Conservation (phyloP, 768 basidiomycete genomes). For the Phylloporus scabripes region DNA sequence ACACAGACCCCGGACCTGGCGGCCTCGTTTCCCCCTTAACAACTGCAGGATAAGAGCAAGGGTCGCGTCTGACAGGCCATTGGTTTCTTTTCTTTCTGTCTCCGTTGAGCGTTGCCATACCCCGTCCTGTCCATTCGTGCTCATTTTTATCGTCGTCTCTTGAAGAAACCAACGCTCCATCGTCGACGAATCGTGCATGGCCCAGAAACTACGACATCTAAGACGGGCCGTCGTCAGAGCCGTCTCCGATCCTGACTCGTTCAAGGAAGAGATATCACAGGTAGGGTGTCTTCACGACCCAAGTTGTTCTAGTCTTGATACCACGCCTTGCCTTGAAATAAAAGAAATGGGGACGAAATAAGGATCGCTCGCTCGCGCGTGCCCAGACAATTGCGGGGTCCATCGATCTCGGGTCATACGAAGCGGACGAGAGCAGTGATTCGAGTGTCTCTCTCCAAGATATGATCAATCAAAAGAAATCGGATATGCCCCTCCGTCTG, state of each 20-base stretch:
- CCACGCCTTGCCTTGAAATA: not conserved
- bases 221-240: constrained; percentile 20
- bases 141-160: not conserved
- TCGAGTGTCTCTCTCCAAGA: constrained; percentile 10
- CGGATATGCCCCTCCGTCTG: constrained; percentile 21
- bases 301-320: not conserved
- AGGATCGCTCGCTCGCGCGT: not conserved
- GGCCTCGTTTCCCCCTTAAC: not conserved
- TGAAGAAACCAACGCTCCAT: not conserved
- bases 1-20: not conserved
- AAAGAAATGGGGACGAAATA: not conserved
- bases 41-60: not conserved
- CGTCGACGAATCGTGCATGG: constrained; percentile 4
- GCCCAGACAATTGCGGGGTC: not conserved
- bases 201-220: constrained; percentile 2
- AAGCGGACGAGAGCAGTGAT: not conserved
- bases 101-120: not conserved
- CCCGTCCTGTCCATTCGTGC: not conserved
- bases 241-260: constrained; percentile 12
- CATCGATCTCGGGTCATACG: not conserved
- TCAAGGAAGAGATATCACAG: constrained; percentile 1
- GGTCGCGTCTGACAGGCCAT: not conserved
- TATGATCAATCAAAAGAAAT: constrained; percentile 9
- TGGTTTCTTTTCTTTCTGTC: not conserved
- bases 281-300: not conserved